Percentiles rank a stretch among this genome's conserved stretches.
phyloP scores from a whole-genome alignment of 768 basidiomycete genomes.

The Trichaptum fuscoviolaceum region DNA sequence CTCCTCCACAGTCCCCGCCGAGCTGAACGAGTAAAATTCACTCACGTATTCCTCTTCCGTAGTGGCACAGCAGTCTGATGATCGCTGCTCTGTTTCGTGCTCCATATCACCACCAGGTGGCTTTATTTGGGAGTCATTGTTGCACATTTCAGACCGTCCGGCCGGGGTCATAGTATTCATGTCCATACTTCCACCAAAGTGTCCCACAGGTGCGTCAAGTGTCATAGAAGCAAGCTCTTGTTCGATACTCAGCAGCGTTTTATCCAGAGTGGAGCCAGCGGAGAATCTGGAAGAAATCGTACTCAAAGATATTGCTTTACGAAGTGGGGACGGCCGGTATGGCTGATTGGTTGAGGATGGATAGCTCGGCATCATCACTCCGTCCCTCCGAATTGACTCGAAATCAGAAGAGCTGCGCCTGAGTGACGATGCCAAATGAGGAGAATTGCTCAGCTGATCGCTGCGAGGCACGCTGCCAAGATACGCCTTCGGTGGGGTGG shows the following conservation, averaged over 20 bases:
- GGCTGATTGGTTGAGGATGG: background rate
- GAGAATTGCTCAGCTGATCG: background rate
- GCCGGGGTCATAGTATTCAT: too few species aligned
- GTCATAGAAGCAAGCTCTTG: background rate
- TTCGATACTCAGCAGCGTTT: background rate
- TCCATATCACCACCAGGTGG: background rate
- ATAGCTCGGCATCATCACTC: background rate
- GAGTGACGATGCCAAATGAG: background rate
- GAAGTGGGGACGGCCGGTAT: background rate
- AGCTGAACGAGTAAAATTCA: background rate
- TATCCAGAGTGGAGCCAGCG: background rate
- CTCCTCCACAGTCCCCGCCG: background rate
- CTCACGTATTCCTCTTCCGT: background rate
- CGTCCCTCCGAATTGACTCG: background rate
- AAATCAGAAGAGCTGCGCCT: background rate
- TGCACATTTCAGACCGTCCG: background rate
- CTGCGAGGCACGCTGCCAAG: background rate
- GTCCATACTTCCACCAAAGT: background rate
- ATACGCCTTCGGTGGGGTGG: background rate
- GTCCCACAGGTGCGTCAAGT: background rate
- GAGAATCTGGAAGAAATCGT: background rate
- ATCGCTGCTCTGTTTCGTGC: background rate
- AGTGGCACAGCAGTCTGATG: background rate
- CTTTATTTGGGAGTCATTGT: background rate
- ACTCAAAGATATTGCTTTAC: background rate